Evolutionary conservation across 2,329 filamentous ascomycete species (phyloP), one percentile per base, ranked within the genome.

Genomic region (Fusarium tricinctum): DNA sequence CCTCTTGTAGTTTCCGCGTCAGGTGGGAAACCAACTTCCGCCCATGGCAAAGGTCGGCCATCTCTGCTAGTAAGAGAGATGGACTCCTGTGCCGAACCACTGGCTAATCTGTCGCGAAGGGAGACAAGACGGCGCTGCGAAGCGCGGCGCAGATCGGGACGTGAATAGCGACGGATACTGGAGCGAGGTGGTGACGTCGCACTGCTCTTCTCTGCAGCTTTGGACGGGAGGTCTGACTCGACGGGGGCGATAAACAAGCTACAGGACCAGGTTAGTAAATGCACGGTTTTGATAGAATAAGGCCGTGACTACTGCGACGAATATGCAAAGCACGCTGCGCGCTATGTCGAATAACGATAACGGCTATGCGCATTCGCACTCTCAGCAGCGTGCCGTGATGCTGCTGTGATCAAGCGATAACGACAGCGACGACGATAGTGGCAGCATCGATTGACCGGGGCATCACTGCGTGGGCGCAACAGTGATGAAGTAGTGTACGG

Each of bases 221-320:
- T 82, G 46, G 75, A 69, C 15, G 76, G 70, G 44, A 82, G 55
- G 63, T 83, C 81, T 47, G 82, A 82, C 68, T 83, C 80, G 66
- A 82, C 78, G 33, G 81, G 82, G 38, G 82, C 81, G 53, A 83
- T 73, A 66, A 83, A 85, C 32, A 85, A 75, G 66, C 83, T 85
- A 64, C 57, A 52, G 44, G 42, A 35, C 54, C 56, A 33, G 50
- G 55, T 63, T 47, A 58, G 59, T 71, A 56, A 74, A 68, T 53
- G 45, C 44, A 62, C 40, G 39, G 30, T 44, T 28, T 58, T 38
- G 33, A 33, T 23, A 60, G 43, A 59, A 56, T 20, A 30, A 56
- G 55, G 58, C 45, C 45, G 58, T 54, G 53, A 65, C 56, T 58
- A 62, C 56, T 44, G 58, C 47, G 44, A 52, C 54, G 56, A 55